A percentile compares a stretch with the other conserved stretches of the same genome.
Conservation (phyloP, 345 rosid genomes). For the Linum lewisii region DNA sequence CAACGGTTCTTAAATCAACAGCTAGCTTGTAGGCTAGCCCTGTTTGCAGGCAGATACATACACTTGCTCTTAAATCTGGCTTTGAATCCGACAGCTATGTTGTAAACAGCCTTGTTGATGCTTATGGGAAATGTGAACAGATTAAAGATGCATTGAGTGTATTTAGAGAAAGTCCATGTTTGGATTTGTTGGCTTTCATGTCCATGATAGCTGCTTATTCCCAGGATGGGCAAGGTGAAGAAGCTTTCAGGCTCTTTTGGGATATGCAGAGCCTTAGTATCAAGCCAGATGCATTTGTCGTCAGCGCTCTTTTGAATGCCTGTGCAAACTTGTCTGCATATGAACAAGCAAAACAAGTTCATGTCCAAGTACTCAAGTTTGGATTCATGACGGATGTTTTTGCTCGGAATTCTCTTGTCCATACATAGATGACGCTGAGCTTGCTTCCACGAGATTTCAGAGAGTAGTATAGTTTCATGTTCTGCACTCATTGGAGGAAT, state of each 20-base stretch:
- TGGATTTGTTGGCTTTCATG: conserved; percentile 42
- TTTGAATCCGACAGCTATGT: conserved; percentile 33
- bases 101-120: conserved; percentile 45
- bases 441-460: conserved; percentile 34
- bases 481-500: conserved; percentile 52
- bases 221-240: conserved; percentile 57
- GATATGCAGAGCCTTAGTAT: conserved; percentile 32
- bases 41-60: conserved; percentile 38
- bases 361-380: conserved; percentile 41
- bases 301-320: conserved; percentile 53
- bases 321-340: conserved; percentile 57
- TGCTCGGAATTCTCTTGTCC: conserved; percentile 57
- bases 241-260: conserved; percentile 44
- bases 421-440: conserved; percentile 48
- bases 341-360: conserved; percentile 64
- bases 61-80: conserved; percentile 37
- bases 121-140: conserved; percentile 46
- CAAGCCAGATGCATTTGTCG: conserved; percentile 51
- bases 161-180: conserved; percentile 24
- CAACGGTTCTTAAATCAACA: conserved; percentile 43
- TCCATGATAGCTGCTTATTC: conserved; percentile 47
- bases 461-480: conserved; percentile 58
- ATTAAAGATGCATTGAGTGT: conserved; percentile 33
- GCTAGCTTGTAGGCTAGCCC: conserved; percentile 29
- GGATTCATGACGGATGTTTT: conserved; percentile 45